Base-by-base conservation (phyloP, 2,329 filamentous ascomycete genomes). In the Trichoderma cornu-damae region DNA sequence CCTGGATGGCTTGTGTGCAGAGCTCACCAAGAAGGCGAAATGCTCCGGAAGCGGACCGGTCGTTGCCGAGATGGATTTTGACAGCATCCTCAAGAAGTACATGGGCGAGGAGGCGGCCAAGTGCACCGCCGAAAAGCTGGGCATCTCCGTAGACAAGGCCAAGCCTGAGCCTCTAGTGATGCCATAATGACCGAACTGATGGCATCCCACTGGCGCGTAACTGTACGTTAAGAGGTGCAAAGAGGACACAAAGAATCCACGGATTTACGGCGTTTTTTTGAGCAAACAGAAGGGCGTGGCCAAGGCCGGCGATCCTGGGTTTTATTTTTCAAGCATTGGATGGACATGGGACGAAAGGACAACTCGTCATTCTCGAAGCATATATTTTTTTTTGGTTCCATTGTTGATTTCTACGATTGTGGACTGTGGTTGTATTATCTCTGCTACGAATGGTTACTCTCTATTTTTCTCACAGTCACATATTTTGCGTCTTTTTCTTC, bases 1-100 rank as follows among this genome's bases (percentile, higher is more conserved):
- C 64, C 87, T 99, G 48, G 94, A 99, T 68, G 86, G 87, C 32
- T 81, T 99, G 22, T 99, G 94, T 75, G 88, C 88, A 4, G 92
- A 99, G 69, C 83, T 99, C 12, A 89, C 93, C 62, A 89, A 92
- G 70, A 99, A 99, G 76, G 94, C 94, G 58, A 94, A 93, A 69
- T 99, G 94, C 72, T 96, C 91, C 0, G 89, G 96, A 64, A 87
- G 81, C 16, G 93, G 94, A 14, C 90, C 95, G 11, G 90, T 96
- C 16, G 89, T 99, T 22, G 87, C 91, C 61, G 86, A 96, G 74
- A 84, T 84, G 55, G 92, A 97, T 66, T 96, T 97, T 65, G 88
- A 96, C 68, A 83, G 79, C 38, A 88, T 91, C 52, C 79, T 93
- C 74, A 81, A 77, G 60, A 85, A 85, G 69, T 85, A 84, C 62